A percentile compares a stretch with the other conserved stretches of the same genome.
phyloP scores from a whole-genome alignment of 2,329 filamentous ascomycete genomes.

The Colletotrichum somersetense region DNA sequence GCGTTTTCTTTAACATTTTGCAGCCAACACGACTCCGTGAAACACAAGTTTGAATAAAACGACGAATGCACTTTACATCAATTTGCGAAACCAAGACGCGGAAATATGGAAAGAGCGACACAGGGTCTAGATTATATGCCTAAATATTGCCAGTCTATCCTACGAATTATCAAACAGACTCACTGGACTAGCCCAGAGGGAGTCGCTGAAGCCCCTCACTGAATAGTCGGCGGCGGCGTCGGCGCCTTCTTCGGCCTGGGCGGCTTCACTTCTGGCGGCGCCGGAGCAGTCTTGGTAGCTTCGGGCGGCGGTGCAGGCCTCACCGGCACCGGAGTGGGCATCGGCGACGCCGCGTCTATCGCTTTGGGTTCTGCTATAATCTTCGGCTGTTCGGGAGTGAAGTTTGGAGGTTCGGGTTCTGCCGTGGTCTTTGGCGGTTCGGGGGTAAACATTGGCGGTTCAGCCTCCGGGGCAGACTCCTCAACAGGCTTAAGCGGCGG shows the following conservation, averaged over 20 bases:
- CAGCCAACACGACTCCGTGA: not conserved
- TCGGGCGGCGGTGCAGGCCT: not conserved
- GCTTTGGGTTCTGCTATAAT: not conserved
- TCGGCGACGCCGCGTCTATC: not conserved
- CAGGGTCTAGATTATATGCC: not conserved
- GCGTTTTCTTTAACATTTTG: not conserved
- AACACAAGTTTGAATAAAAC: not conserved
- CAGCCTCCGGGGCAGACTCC: not conserved
- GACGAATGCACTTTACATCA: not conserved
- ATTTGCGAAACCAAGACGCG: not conserved
- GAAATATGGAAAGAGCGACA: not conserved
- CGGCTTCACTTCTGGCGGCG: slow-evolving; percentile 1
- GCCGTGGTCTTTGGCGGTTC: not conserved
- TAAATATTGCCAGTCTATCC: slow-evolving; percentile 2
- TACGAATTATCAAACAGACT: not conserved
- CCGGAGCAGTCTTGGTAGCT: not conserved
- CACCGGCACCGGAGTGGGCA: not conserved
- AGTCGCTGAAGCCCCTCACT: not conserved
- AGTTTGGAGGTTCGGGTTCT: not conserved
- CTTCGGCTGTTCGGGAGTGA: not conserved
- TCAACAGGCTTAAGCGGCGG: not conserved
- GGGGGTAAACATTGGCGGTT: not conserved
- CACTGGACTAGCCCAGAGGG: not conserved
- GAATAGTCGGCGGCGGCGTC: slow-evolving; percentile 35
- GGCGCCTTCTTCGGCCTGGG: slow-evolving; percentile 23